Percentiles rank a stretch among this genome's conserved stretches.
These are phyloP conservation scores for Didymosphaeria variabile DNA, from an alignment of 2,329 filamentous ascomycete genomes.

Conservation along the genomic window DNA sequence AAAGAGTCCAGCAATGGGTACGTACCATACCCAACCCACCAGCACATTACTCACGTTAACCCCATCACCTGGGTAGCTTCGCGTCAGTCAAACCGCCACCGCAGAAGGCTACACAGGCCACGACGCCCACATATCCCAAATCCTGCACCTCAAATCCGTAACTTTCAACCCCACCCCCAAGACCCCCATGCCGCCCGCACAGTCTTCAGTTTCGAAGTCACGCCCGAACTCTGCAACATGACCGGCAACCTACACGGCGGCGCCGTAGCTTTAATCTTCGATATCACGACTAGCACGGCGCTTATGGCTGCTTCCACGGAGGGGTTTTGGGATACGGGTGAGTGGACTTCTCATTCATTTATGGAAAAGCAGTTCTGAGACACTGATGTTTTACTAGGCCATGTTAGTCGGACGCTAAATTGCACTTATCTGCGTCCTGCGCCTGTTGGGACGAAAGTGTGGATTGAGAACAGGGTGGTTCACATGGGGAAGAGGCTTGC, in stretches of 20 bases:
- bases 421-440: constrained; percentile 58
- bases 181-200: constrained; percentile 47
- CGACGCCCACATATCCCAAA: constrained; percentile 39
- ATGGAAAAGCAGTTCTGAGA: not conserved
- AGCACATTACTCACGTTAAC: not conserved
- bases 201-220: constrained; percentile 57
- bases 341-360: constrained; percentile 44
- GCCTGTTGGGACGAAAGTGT: constrained; percentile 50
- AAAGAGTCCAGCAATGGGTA: constrained; percentile 7
- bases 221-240: constrained; percentile 57
- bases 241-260: constrained; percentile 63
- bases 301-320: constrained; percentile 41
- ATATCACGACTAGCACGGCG: constrained; percentile 60
- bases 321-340: constrained; percentile 54
- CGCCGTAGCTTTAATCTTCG: constrained; percentile 63
- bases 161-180: constrained; percentile 35
- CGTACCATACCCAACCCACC: not conserved
- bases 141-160: constrained; percentile 48
- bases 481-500: constrained; percentile 55
- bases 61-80: constrained; percentile 2
- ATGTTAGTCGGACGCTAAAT: constrained; percentile 47
- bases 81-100: not conserved
- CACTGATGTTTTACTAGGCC: constrained; percentile 15
- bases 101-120: constrained; percentile 27
- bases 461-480: constrained; percentile 56